A percentile compares a stretch with the other conserved stretches of the same genome.
phyloP scores from a whole-genome alignment of 805 yeast genomes.

The Lipomyces chichibuensis region DNA sequence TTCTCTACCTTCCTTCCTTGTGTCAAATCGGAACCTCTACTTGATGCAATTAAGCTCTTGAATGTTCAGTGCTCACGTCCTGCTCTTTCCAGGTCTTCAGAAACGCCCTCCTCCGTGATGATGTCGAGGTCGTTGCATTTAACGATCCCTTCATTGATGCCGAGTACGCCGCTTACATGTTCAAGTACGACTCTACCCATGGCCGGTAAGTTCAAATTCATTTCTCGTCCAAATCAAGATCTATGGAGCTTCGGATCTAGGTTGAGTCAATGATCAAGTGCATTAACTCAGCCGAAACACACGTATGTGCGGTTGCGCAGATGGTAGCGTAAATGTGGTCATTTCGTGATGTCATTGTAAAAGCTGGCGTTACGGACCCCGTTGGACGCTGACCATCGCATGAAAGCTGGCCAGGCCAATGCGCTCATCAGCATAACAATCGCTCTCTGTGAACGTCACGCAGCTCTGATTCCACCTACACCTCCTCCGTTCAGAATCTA shows the following conservation, averaged over 20 bases:
- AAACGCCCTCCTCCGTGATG: slow-evolving; percentile 72
- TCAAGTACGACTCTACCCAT: slow-evolving; percentile 94
- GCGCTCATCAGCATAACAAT: too few species aligned
- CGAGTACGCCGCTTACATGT: slow-evolving; percentile 92
- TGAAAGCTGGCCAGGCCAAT: not conserved
- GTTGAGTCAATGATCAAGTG: too few species aligned
- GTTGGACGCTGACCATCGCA: not conserved
- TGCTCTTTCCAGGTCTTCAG: slow-evolving; percentile 52
- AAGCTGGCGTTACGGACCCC: not conserved
- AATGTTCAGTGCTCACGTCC: not conserved
- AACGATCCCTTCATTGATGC: slow-evolving; percentile 90
- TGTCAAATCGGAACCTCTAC: not conserved
- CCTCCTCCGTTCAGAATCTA: not conserved
- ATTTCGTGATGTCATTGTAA: not conserved
- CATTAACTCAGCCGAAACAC: not conserved
- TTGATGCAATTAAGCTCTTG: not conserved
- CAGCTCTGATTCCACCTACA: too few species aligned
- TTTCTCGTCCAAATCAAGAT: not conserved
- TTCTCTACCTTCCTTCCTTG: not conserved
- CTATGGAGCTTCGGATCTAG: not conserved
- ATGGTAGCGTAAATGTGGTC: too few species aligned
- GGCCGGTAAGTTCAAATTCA: slow-evolving; percentile 51
- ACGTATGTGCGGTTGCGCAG: not conserved
- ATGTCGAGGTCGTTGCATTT: slow-evolving; percentile 82
- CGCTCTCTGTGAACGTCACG: too few species aligned